phyloP scores from a whole-genome alignment of 2,329 filamentous ascomycete genomes.

The Aureobasidium sp. region DNA sequence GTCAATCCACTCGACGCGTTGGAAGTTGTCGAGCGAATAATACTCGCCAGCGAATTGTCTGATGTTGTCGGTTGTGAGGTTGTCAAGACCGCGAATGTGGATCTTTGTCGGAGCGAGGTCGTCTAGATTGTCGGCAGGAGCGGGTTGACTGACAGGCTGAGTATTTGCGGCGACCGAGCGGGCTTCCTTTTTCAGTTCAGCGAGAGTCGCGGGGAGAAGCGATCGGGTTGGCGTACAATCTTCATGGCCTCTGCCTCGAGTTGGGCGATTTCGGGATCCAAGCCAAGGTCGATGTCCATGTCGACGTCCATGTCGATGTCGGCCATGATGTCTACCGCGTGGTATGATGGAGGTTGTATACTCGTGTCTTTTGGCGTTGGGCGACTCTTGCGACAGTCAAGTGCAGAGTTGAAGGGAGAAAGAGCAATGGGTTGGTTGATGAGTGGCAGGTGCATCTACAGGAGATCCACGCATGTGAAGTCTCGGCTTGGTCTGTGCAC shows the following conservation, averaged over 20 bases:
- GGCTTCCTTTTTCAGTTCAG: slow-evolving; percentile 22
- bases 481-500: slow-evolving; percentile 3
- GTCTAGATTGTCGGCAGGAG: slow-evolving; percentile 26
- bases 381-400: slow-evolving; percentile 10
- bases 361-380: not conserved
- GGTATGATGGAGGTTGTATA: not conserved
- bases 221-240: slow-evolving; percentile 10
- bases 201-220: not conserved
- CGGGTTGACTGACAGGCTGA: slow-evolving; percentile 23
- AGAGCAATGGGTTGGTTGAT: not conserved
- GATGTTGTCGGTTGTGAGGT: slow-evolving; percentile 73
- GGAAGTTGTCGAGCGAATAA: slow-evolving; percentile 49
- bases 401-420: slow-evolving; percentile 1
- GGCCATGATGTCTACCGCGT: slow-evolving; percentile 22
- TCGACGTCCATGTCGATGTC: slow-evolving; percentile 29
- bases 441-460: not conserved
- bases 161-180: slow-evolving; percentile 27
- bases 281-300: slow-evolving; percentile 24
- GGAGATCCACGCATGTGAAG: slow-evolving; percentile 8
- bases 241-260: slow-evolving; percentile 27
- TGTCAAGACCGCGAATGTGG: slow-evolving; percentile 77
- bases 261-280: slow-evolving; percentile 28
- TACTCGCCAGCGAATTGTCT: slow-evolving; percentile 62
- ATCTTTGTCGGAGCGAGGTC: slow-evolving; percentile 54
- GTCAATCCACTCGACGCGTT: slow-evolving; percentile 86